phyloP scores from a whole-genome alignment of 352 stramenopile species.

The Halophytophthora polymorphica region DNA sequence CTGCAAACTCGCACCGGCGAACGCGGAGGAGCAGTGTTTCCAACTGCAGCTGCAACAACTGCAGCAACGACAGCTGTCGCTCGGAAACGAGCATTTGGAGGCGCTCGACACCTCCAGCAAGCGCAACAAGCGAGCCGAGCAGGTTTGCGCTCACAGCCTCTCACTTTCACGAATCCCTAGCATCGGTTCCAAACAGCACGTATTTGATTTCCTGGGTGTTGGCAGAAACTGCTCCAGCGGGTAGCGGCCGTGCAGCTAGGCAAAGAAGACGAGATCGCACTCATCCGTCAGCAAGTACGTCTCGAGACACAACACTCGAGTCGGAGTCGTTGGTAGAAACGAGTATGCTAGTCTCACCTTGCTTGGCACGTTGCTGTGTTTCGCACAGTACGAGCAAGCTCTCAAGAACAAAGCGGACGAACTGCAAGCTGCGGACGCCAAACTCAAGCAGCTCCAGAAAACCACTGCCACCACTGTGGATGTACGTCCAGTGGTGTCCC shows the following conservation, averaged over 20 bases:
- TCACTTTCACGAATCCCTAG: neutral
- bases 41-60: conserved; percentile 1
- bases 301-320: neutral
- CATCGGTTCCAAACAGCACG: neutral
- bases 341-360: neutral
- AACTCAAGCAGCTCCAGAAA: conserved; percentile 36
- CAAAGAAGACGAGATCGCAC: conserved; percentile 70
- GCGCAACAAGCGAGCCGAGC: conserved; percentile 25
- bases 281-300: conserved; percentile 62
- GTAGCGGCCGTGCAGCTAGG: conserved; percentile 46
- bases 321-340: neutral
- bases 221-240: conserved; percentile 45
- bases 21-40: neutral
- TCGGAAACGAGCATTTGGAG: conserved; percentile 15
- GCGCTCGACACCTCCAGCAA: conserved; percentile 15
- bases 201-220: neutral
- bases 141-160: conserved; percentile 5
- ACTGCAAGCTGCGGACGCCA: conserved; percentile 25
- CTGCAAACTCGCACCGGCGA: conserved; percentile 2
- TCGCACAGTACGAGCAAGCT: conserved; percentile 57
- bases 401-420: conserved; percentile 52
- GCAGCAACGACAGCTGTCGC: conserved; percentile 21
- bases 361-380: neutral
- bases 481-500: conserved; percentile 19
- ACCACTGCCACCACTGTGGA: conserved; percentile 41